These are phyloP conservation scores for Aspergillus pseudonomiae DNA, from an alignment of 2,329 filamentous ascomycete species.

Conservation along the genomic window DNA sequence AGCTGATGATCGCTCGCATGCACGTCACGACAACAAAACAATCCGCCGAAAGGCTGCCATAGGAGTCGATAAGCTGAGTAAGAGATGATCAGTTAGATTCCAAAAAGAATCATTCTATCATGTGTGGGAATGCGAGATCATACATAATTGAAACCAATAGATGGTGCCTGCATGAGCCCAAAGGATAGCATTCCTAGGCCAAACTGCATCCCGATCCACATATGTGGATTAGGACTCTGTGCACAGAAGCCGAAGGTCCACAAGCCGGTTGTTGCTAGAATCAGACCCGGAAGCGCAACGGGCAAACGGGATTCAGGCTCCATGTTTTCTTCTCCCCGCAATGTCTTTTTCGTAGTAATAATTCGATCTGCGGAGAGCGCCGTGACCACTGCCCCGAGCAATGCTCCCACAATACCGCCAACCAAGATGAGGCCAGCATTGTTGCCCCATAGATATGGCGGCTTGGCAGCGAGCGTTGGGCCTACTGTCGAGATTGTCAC, in stretches of 20 bases:
- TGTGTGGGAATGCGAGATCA: neutral
- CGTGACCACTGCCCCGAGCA: slow-evolving; percentile 3
- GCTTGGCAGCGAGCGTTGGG: slow-evolving; percentile 10
- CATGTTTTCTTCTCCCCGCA: slow-evolving; percentile 7
- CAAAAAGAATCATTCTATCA: neutral
- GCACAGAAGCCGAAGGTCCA: slow-evolving; percentile 18
- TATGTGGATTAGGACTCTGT: neutral
- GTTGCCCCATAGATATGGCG: slow-evolving; percentile 13
- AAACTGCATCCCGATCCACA: slow-evolving; percentile 19
- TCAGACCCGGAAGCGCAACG: slow-evolving; percentile 10
- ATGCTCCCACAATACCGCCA: slow-evolving; percentile 12
- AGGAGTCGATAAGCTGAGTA: slow-evolving; percentile 54
- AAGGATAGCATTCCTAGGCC: slow-evolving; percentile 15
- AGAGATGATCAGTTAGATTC: neutral
- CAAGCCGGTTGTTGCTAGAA: slow-evolving; percentile 12
- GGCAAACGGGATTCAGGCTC: slow-evolving; percentile 11
- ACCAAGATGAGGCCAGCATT: slow-evolving; percentile 14
- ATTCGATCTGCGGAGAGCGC: slow-evolving; percentile 7
- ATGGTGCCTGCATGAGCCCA: slow-evolving; percentile 17
- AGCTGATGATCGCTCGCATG: slow-evolving; percentile 53
- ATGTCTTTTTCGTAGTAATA: slow-evolving; percentile 8
- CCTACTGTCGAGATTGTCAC: slow-evolving; percentile 14
- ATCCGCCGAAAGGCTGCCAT: slow-evolving; percentile 51
- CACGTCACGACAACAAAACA: slow-evolving; percentile 59
- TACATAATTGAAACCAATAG: slow-evolving; percentile 17